Conservation (phyloP, 192 early-diverging fungal genomes). For the Rhizoclosmatium globosum region DNA sequence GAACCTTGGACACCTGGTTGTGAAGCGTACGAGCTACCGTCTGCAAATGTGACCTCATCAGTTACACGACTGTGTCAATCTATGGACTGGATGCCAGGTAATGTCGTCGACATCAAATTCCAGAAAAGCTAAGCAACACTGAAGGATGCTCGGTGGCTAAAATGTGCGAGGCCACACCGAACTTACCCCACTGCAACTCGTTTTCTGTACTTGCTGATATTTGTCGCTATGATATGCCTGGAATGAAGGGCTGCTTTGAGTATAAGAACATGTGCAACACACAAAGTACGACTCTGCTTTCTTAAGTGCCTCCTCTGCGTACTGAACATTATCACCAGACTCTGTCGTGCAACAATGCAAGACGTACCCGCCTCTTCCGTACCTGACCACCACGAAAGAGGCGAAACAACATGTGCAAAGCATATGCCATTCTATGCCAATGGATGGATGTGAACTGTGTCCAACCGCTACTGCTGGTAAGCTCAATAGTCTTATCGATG, state of each 20-base stretch:
- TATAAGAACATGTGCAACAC: slow-evolving; percentile 35
- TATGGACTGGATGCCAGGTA: slow-evolving; percentile 52
- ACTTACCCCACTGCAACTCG: slow-evolving; percentile 54
- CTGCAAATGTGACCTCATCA: neutral
- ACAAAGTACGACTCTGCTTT: neutral
- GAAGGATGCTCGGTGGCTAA: slow-evolving; percentile 26
- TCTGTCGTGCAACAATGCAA: slow-evolving; percentile 28
- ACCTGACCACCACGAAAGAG: slow-evolving; percentile 34
- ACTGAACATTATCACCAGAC: neutral
- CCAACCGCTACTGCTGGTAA: neutral
- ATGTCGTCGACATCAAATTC: neutral
- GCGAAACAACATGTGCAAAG: slow-evolving; percentile 9
- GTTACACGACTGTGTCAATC: slow-evolving; percentile 30
- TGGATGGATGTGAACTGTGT: slow-evolving; percentile 37
- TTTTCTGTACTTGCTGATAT: slow-evolving; percentile 65
- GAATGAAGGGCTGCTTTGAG: slow-evolving; percentile 46
- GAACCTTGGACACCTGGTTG: slow-evolving; percentile 35
- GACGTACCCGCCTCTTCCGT: slow-evolving; percentile 16
- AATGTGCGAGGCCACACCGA: slow-evolving; percentile 36
- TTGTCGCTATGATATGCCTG: slow-evolving; percentile 65
- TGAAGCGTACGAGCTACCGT: slow-evolving; percentile 31
- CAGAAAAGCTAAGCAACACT: neutral
- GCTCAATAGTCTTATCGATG: neutral
- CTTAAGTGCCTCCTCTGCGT: neutral
- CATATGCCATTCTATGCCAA: slow-evolving; percentile 37